These are phyloP conservation scores for Hippophae tibetana DNA, from an alignment of 306 rosid genomes.

Conservation along the genomic window DNA sequence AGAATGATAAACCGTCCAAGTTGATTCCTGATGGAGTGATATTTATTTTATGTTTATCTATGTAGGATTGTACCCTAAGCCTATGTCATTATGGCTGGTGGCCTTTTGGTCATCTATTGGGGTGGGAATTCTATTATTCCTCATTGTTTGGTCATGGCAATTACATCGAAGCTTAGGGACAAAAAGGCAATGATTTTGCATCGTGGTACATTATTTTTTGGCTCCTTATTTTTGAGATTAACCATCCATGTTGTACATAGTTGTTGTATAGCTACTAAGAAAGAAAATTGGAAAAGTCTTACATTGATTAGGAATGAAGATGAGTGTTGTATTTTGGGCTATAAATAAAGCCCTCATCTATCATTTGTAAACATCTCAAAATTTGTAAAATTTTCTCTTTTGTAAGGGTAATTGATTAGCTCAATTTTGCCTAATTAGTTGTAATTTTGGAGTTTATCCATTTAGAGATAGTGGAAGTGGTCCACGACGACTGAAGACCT, in stretches of 20 bases:
- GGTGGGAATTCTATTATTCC: slow-evolving; percentile 36
- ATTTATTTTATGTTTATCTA: background rate
- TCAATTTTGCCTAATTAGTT: no score
- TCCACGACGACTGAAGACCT: no score
- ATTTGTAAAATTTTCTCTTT: no score
- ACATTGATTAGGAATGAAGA: no score
- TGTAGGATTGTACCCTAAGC: slow-evolving; percentile 74
- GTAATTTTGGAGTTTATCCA: no score
- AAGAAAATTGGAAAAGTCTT: no score
- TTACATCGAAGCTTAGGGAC: slow-evolving; percentile 47
- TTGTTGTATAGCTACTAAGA: background rate
- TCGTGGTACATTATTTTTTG: slow-evolving; percentile 43
- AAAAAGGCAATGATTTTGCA: slow-evolving; percentile 53
- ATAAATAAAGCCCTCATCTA: no score
- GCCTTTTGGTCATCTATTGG: slow-evolving; percentile 60
- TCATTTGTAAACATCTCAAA: no score
- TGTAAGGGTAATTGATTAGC: no score
- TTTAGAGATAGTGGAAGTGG: no score
- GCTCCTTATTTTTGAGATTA: slow-evolving; percentile 41
- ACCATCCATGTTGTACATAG: slow-evolving; percentile 62
- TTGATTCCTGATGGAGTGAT: background rate
- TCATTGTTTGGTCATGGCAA: slow-evolving; percentile 77
- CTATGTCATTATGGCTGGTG: slow-evolving; percentile 85
- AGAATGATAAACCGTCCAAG: background rate
- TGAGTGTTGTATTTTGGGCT: no score